Percentiles rank a stretch among this genome's conserved stretches.
Evolutionary conservation across 1,284 basidiomycete genomes (phyloP).

Genomic region (Moesziomyces globuligerus): DNA sequence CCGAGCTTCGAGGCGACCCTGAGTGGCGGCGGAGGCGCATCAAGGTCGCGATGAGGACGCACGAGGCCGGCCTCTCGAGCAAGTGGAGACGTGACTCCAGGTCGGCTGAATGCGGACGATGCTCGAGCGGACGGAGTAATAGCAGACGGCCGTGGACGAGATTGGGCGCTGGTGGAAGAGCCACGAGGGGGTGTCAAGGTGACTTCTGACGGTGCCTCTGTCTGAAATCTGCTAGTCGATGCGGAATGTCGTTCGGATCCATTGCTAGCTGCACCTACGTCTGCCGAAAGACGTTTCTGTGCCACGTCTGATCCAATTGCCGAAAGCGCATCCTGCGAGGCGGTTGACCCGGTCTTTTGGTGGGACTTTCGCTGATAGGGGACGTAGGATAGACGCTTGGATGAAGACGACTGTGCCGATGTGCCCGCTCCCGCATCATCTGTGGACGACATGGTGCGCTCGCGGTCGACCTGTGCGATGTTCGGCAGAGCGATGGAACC

Average conservation of each 20-base stretch:
- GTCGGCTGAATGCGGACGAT: constrained; percentile 11
- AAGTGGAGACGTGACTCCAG: constrained; percentile 22
- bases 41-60: constrained; percentile 22
- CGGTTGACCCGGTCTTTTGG: constrained; percentile 21
- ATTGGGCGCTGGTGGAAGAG: constrained; percentile 1
- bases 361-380: constrained; percentile 44
- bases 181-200: not conserved
- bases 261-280: not conserved
- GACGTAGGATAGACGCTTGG: constrained; percentile 42
- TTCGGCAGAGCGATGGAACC: no score
- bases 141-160: not conserved
- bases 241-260: no score
- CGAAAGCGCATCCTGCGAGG: constrained; percentile 10
- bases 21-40: constrained; percentile 40
- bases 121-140: constrained; percentile 3
- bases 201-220: not conserved
- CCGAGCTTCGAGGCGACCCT: constrained; percentile 39
- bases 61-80: constrained; percentile 19
- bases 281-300: not conserved
- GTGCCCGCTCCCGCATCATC: constrained; percentile 13
- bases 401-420: constrained; percentile 15
- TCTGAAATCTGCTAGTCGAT: not conserved
- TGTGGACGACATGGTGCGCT: not conserved
- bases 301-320: not conserved
- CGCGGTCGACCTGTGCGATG: no score